Evolutionary conservation across 768 basidiomycete genomes (phyloP).

Genomic region (Suillus placidus): DNA sequence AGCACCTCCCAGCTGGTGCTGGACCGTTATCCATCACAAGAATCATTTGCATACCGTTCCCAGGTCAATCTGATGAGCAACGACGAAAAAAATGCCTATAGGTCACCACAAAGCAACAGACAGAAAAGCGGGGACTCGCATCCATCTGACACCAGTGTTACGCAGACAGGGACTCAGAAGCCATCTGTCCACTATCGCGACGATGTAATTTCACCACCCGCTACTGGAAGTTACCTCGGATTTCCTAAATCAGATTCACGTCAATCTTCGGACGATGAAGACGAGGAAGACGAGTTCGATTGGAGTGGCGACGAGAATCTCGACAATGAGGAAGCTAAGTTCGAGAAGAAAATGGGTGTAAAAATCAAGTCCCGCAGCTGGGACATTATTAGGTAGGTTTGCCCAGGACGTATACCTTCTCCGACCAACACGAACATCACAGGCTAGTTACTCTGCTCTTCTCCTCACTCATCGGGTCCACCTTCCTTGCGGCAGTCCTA

Average conservation of each 20-base stretch:
- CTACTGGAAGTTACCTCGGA: constrained; percentile 26
- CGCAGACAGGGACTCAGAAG: constrained; percentile 26
- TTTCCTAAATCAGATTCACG: constrained; percentile 39
- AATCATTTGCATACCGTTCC: constrained; percentile 28
- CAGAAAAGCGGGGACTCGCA: constrained; percentile 19
- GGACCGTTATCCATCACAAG: constrained; percentile 20
- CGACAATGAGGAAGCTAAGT: constrained; percentile 68
- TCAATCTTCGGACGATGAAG: constrained; percentile 57
- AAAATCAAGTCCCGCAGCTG: constrained; percentile 46
- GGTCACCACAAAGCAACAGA: constrained; percentile 2
- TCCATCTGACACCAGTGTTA: constrained; percentile 16
- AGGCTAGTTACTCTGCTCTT: constrained; percentile 66
- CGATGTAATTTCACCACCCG: constrained; percentile 34
- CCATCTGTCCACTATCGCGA: constrained; percentile 59
- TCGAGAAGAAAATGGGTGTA: constrained; percentile 60
- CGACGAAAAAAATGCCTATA: constrained; percentile 16
- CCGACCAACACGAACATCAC: constrained; percentile 9
- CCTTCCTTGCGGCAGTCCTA: constrained; percentile 62
- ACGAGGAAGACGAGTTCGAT: constrained; percentile 61
- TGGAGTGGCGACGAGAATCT: constrained; percentile 83
- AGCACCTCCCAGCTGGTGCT: constrained; percentile 38
- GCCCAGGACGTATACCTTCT: background rate
- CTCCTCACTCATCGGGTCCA: constrained; percentile 74
- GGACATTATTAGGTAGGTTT: constrained; percentile 55
- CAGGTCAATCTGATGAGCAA: constrained; percentile 23